phyloP scores from a whole-genome alignment of 2,329 filamentous ascomycete species.

The Monosporascus sp. region DNA sequence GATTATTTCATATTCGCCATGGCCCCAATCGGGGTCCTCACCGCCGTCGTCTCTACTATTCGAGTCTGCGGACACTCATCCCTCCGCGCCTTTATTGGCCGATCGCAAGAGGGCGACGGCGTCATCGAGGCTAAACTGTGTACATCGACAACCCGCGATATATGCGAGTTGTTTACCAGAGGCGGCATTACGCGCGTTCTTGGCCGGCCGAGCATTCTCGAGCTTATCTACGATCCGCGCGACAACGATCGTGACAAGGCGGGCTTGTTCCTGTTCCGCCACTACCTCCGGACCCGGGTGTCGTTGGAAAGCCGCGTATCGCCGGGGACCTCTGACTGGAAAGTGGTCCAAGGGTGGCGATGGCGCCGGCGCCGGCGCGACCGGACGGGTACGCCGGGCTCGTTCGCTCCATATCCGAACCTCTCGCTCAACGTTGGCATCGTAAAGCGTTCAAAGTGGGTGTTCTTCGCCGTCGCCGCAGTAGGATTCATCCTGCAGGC shows the following conservation, averaged over 20 bases:
- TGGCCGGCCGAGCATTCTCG: slow-evolving; percentile 26
- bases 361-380: neutral
- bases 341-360: neutral
- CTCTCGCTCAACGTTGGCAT: slow-evolving; percentile 4
- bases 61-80: slow-evolving; percentile 18
- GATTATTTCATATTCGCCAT: slow-evolving; percentile 31
- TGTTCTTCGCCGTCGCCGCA: slow-evolving; percentile 6
- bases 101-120: slow-evolving; percentile 29
- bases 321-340: too few species aligned
- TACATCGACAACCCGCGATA: slow-evolving; percentile 32
- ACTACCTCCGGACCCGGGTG: neutral
- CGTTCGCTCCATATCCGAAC: neutral
- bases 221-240: slow-evolving; percentile 16
- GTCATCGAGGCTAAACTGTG: slow-evolving; percentile 33
- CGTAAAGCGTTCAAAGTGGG: slow-evolving; percentile 3
- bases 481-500: slow-evolving; percentile 9
- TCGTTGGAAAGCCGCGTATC: too few species aligned
- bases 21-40: slow-evolving; percentile 35
- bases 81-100: slow-evolving; percentile 33
- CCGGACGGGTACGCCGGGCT: neutral
- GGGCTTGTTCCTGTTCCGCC: neutral
- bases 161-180: slow-evolving; percentile 33
- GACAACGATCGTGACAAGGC: neutral
- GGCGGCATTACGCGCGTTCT: slow-evolving; percentile 27
- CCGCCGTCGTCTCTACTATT: slow-evolving; percentile 27